phyloP scores from a whole-genome alignment of 768 basidiomycete genomes.

The Amanita pallidorosea region DNA sequence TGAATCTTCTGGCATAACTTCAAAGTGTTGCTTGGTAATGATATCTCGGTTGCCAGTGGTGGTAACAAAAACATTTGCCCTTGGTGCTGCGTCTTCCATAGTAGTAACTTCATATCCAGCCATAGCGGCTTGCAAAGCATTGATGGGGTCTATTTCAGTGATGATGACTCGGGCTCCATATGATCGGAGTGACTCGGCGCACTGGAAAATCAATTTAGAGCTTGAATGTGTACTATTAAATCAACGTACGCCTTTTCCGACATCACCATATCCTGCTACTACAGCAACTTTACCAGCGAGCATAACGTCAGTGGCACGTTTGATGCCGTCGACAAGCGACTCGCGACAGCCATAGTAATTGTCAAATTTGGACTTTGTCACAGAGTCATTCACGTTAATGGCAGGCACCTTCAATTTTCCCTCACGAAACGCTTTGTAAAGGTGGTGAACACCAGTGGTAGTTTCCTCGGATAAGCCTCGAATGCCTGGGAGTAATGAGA shows the following conservation, averaged over 20 bases:
- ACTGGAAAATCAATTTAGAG: conserved; percentile 33
- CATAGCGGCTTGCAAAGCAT: conserved; percentile 99
- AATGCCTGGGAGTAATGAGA: conserved; percentile 42
- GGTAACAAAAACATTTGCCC: conserved; percentile 90
- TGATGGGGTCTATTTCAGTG: conserved; percentile 99
- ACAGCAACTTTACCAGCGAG: conserved; percentile 98
- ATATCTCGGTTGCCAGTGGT: conserved; percentile 99
- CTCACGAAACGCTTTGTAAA: conserved; percentile 96
- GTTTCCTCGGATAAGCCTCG: conserved; percentile 98
- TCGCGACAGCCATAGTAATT: conserved; percentile 99
- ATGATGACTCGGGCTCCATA: conserved; percentile 95
- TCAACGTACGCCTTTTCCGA: conserved; percentile 89
- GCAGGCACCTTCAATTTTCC: conserved; percentile 95
- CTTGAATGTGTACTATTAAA: background rate
- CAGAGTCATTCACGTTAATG: conserved; percentile 99
- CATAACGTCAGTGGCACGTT: conserved; percentile 99
- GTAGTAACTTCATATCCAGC: conserved; percentile 98
- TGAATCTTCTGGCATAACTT: conserved; percentile 93
- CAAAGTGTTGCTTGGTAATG: conserved; percentile 86
- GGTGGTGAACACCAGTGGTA: conserved; percentile 98
- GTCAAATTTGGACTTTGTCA: conserved; percentile 99
- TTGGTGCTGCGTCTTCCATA: conserved; percentile 93
- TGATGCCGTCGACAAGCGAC: conserved; percentile 99
- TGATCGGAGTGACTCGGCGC: conserved; percentile 93
- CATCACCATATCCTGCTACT: conserved; percentile 98